These are phyloP conservation scores for Sporothrix dimorphospora DNA, from an alignment of 2,329 filamentous ascomycete species.

Conservation along the genomic window DNA sequence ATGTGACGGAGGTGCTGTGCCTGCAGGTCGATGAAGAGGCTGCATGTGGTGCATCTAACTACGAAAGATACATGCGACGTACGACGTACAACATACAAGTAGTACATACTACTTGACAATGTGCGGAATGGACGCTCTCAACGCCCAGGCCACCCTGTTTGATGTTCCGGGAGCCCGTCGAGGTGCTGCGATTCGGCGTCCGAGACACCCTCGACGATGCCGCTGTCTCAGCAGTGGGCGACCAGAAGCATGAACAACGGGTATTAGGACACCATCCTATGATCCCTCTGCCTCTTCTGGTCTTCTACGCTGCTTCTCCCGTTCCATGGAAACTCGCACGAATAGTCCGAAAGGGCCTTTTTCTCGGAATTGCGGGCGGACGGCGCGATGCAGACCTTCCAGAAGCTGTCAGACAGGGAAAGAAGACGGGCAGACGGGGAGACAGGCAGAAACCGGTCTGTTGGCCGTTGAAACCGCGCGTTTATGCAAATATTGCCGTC, in stretches of 20 bases:
- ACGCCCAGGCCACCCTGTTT: conserved; percentile 25
- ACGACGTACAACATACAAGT: no score
- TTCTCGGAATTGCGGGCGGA: conserved; percentile 8
- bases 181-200: conserved; percentile 13
- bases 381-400: background rate
- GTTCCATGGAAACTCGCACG: background rate
- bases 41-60: background rate
- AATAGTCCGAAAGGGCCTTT: conserved; percentile 5
- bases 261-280: background rate
- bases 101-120: background rate
- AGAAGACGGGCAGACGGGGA: background rate
- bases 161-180: conserved; percentile 18
- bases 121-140: background rate
- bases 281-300: background rate
- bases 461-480: conserved; percentile 18
- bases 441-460: background rate
- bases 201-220: conserved; percentile 13
- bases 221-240: conserved; percentile 11
- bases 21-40: background rate
- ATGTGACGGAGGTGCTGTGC: background rate
- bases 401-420: conserved; percentile 14
- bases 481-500: conserved; percentile 16
- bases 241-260: background rate
- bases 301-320: no score
- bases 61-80: background rate